phyloP scores from a whole-genome alignment of 2,329 filamentous ascomycete species.

The Hymenoscyphus fraxineus region DNA sequence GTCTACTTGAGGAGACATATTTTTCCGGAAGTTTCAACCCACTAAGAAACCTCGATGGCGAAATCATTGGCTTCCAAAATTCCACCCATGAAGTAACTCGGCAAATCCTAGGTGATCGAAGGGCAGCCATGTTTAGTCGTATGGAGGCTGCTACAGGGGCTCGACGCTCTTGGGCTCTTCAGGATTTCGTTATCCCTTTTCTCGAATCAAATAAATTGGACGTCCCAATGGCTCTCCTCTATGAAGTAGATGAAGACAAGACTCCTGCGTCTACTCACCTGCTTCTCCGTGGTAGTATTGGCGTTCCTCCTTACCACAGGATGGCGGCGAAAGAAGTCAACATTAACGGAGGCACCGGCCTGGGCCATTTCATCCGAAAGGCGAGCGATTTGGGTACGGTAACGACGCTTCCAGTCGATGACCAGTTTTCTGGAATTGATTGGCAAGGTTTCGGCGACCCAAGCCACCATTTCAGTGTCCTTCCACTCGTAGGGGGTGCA shows the following conservation, averaged over 20 bases:
- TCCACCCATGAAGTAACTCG: conserved; percentile 26
- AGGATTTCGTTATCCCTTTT: conserved; percentile 21
- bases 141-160: conserved; percentile 19
- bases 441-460: conserved; percentile 27
- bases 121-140: conserved; percentile 24
- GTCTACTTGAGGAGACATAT: conserved; percentile 28
- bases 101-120: conserved; percentile 24
- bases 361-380: conserved; percentile 25
- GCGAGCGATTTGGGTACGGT: conserved; percentile 17
- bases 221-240: conserved; percentile 30
- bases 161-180: conserved; percentile 13
- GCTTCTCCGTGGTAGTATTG: conserved; percentile 22
- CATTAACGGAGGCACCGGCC: conserved; percentile 21
- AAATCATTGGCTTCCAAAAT: conserved; percentile 28
- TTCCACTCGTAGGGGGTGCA: conserved; percentile 22
- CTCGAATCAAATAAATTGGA: conserved; percentile 26
- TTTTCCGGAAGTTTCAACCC: conserved; percentile 32
- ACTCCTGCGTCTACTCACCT: conserved; percentile 12
- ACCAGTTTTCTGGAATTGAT: conserved; percentile 24
- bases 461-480: conserved; percentile 23
- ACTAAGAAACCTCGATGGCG: conserved; percentile 23
- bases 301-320: conserved; percentile 24
- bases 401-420: conserved; percentile 24
- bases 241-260: conserved; percentile 27
- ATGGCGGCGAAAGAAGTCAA: conserved; percentile 19